These are phyloP conservation scores for Seminavis robusta DNA, from an alignment of 108 stramenopile genomes.

Conservation along the genomic window DNA sequence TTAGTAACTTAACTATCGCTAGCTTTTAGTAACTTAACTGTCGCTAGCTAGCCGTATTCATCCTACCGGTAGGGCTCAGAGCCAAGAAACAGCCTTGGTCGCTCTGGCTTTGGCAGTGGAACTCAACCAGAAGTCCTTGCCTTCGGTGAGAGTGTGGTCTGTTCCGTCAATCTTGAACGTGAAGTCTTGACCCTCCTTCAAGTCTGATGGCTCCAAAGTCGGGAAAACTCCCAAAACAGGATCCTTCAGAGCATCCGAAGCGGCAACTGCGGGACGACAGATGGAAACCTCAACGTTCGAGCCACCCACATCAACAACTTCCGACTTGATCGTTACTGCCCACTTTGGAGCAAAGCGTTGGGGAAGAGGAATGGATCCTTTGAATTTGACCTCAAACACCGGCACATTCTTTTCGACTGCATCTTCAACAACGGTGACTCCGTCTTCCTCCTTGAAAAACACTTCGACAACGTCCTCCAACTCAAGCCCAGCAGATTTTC, in stretches of 20 bases:
- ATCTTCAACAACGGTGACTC: constrained; percentile 51
- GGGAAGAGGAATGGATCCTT: constrained; percentile 79
- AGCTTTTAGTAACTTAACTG: too few species aligned
- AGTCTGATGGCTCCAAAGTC: constrained; percentile 52
- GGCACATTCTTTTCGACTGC: constrained; percentile 71
- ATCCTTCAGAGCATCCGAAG: constrained; percentile 55
- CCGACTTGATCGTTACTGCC: constrained; percentile 59
- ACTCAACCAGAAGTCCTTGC: constrained; percentile 65
- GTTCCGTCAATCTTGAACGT: constrained; percentile 52
- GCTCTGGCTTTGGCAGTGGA: constrained; percentile 54
- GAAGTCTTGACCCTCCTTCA: constrained; percentile 26
- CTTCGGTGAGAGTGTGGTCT: constrained; percentile 49
- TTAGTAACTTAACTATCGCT: too few species aligned
- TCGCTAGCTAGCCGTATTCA: too few species aligned
- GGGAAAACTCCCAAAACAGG: constrained; percentile 51
- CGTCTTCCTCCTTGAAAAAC: constrained; percentile 78
- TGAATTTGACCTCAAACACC: constrained; percentile 72
- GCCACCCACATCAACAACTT: constrained; percentile 74
- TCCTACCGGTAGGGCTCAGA: too few species aligned
- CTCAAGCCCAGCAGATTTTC: constrained; percentile 90
- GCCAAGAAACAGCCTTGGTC: constrained; percentile 54
- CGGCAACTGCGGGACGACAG: constrained; percentile 72
- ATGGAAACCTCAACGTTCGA: constrained; percentile 68
- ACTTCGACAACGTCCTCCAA: constrained; percentile 88
- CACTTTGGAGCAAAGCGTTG: constrained; percentile 64